phyloP scores from a whole-genome alignment of 768 basidiomycete genomes.

The Tubosaeta sp. region DNA sequence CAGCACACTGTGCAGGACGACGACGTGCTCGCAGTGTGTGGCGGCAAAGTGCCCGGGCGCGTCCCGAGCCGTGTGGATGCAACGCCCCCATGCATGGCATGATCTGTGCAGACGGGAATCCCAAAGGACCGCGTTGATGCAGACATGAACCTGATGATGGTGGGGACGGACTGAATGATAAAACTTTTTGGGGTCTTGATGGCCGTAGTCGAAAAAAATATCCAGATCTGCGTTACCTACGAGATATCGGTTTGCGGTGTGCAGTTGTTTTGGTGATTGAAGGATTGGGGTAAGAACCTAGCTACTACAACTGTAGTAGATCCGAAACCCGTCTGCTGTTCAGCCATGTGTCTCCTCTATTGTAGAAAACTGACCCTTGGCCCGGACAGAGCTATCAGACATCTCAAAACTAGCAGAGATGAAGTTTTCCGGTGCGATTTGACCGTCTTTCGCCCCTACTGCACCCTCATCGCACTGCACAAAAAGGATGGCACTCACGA shows the following conservation, averaged over 20 bases:
- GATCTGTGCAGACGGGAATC: slow-evolving; percentile 50
- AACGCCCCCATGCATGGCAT: slow-evolving; percentile 51
- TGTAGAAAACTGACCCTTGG: too few relatives aligned
- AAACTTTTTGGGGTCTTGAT: slow-evolving; percentile 47
- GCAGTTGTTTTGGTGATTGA: too few relatives aligned
- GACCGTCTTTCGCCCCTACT: slow-evolving; percentile 91
- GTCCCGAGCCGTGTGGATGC: slow-evolving; percentile 46
- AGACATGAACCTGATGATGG: slow-evolving; percentile 49
- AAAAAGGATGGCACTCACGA: slow-evolving; percentile 47
- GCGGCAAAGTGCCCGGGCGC: slow-evolving; percentile 52
- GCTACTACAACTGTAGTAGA: too few relatives aligned
- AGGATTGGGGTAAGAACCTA: too few relatives aligned
- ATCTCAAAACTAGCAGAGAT: slow-evolving; percentile 94
- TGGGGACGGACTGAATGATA: slow-evolving; percentile 44
- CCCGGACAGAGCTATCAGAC: too few relatives aligned
- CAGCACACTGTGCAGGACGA: slow-evolving; percentile 33
- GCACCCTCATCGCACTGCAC: slow-evolving; percentile 76
- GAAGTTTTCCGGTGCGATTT: slow-evolving; percentile 99
- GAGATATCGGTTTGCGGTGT: too few relatives aligned
- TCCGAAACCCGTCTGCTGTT: too few relatives aligned
- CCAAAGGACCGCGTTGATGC: slow-evolving; percentile 50
- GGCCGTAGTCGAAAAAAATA: slow-evolving; percentile 59
- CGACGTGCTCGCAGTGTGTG: slow-evolving; percentile 52
- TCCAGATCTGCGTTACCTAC: too few relatives aligned
- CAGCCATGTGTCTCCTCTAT: too few relatives aligned